Conservation (phyloP, 352 stramenopile genomes). For the Phytophthora multivora region DNA sequence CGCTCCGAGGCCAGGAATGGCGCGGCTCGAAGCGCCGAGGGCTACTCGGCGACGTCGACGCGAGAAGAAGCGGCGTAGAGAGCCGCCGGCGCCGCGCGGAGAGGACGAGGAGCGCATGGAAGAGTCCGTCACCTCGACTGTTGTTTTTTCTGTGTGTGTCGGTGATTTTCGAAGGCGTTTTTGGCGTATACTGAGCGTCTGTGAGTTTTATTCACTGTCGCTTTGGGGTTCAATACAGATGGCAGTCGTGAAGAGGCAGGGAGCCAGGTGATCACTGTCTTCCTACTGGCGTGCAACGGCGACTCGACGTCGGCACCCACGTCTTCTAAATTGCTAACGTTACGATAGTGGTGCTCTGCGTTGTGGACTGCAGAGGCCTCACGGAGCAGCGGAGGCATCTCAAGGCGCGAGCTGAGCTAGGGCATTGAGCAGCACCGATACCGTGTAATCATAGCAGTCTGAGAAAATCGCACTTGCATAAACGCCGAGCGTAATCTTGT, state of each 20-base stretch:
- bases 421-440: no score
- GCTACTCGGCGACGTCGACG: constrained; percentile 12
- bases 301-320: not conserved
- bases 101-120: constrained; percentile 28
- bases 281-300: constrained; percentile 3
- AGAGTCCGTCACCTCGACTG: not conserved
- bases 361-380: no score
- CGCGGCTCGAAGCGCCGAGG: constrained; percentile 2
- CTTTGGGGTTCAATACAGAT: constrained; percentile 16
- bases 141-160: constrained; percentile 18
- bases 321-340: not conserved
- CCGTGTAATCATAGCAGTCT: not conserved
- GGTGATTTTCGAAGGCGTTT: constrained; percentile 6
- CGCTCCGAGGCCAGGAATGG: not conserved
- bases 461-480: constrained; percentile 11
- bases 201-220: not conserved
- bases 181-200: constrained; percentile 2
- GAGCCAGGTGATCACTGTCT: constrained; percentile 7
- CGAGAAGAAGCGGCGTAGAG: constrained; percentile 37
- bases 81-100: constrained; percentile 6
- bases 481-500: constrained; percentile 9
- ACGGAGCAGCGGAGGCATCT: no score
- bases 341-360: no score
- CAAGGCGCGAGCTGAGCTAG: not conserved
- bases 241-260: not conserved